These are phyloP conservation scores for Magnusiomyces sp. DNA, from an alignment of 1,139 yeast genomes.

Conservation along the genomic window DNA sequence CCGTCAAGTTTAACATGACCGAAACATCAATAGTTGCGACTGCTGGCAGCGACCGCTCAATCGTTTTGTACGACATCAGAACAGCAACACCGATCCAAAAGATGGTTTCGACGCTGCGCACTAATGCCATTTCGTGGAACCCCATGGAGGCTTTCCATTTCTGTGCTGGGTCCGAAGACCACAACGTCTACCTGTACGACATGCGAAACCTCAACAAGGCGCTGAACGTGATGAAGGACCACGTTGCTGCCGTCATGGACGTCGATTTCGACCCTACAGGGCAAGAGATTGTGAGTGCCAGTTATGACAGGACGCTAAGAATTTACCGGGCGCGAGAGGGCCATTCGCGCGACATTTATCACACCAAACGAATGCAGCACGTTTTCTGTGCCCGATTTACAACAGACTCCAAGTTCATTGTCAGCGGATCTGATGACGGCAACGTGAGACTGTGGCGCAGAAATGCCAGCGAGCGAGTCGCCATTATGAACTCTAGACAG, in stretches of 20 bases:
- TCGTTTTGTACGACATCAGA: constrained; percentile 83
- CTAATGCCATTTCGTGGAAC: constrained; percentile 88
- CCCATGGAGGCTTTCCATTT: constrained; percentile 96
- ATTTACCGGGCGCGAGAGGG: constrained; percentile 72
- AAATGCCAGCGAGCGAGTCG: constrained; percentile 73
- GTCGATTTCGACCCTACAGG: constrained; percentile 96
- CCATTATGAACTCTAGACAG: constrained; percentile 71
- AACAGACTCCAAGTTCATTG: constrained; percentile 78
- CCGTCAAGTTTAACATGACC: constrained; percentile 81
- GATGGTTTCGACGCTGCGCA: constrained; percentile 71
- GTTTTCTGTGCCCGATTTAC: constrained; percentile 76
- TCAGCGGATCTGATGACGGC: constrained; percentile 94
- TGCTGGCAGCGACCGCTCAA: constrained; percentile 86
- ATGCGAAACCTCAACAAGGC: constrained; percentile 85
- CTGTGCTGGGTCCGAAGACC: constrained; percentile 91
- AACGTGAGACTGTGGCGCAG: constrained; percentile 91
- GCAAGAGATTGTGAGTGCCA: constrained; percentile 88
- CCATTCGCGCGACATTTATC: constrained; percentile 90
- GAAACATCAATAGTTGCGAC: constrained; percentile 86
- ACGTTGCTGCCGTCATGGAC: constrained; percentile 92
- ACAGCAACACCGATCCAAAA: constrained; percentile 92
- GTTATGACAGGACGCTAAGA: constrained; percentile 88
- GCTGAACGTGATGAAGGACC: constrained; percentile 82
- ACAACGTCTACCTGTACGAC: constrained; percentile 89
- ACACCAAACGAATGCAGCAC: constrained; percentile 96